Base-by-base conservation (phyloP, 148 eudicot species). In the Rheum nobile region DNA sequence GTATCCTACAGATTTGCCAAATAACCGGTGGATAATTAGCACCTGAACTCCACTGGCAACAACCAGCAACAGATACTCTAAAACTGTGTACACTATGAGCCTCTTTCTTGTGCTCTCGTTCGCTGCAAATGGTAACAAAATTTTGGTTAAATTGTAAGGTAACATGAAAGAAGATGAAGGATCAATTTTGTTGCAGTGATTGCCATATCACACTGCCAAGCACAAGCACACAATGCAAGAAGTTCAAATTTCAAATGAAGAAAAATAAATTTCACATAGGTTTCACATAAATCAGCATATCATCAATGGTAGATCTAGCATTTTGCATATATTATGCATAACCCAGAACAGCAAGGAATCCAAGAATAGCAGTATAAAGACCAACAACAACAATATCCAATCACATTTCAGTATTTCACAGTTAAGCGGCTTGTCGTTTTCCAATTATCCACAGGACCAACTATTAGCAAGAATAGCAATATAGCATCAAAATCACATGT, bases 21-120 rank as follows among this genome's bases (percentile, higher is more conserved):
- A 89, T 71, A 89, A 74, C 12, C 82, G 80, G n/a, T 86, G 86
- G 10, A 89, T 85, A 50, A 85, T 86, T 37, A 83, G 71, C 1
- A 81, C 88, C 74, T 89, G 90, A 67, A 86, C 83, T 54, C 47
- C 80, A 44, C 90, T 89, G 24, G 80, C 82, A 74, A 75, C 69
- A 50, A 78, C 86, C 78, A 89, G 81, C 82, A 89, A 13, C 63
- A 83, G 41, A 73, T 89, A 89, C 75, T 89, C 93, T 17, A 77
- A 84, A 35, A 89, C 31, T 31, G 93, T 86, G 88, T 86, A 89
- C 17, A 82, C 67, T 63, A 86, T 75, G 1, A 89, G 87, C 26
- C 90, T 88, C 76, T 79, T 83, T 79, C 87, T 73, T 19, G 93
- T 89, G 79, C 88, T 85, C 81, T 89, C 88, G 50, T 89, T 89